A percentile compares a stretch with the other conserved stretches of the same genome.
Conservation (phyloP, 1,139 yeast genomes). For the Sugiyamaella xylanicola region DNA sequence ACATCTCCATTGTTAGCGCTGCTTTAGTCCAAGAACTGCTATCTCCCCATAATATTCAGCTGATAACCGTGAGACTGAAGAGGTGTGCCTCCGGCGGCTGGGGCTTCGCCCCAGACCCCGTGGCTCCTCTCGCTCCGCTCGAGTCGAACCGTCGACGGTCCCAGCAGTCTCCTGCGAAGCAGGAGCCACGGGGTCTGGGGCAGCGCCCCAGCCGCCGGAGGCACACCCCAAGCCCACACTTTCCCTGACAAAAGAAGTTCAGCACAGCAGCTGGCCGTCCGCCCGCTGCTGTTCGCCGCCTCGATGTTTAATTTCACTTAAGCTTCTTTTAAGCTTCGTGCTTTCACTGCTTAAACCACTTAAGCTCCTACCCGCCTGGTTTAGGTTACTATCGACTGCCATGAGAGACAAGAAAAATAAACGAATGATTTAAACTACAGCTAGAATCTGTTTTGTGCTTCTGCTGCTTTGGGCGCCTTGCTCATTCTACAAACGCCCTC, state of each 20-base stretch:
- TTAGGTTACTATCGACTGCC: no score
- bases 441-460: not conserved
- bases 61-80: no score
- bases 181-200: not conserved
- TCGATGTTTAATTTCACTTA: not conserved
- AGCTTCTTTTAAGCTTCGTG: not conserved
- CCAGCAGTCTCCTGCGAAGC: not conserved
- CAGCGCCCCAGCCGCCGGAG: conserved; percentile 2
- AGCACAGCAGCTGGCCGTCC: no score
- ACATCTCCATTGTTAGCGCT: no score
- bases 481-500: not conserved
- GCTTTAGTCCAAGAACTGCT: no score
- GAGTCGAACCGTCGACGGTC: not conserved
- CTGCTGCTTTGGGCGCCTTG: not conserved
- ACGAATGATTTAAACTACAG: no score
- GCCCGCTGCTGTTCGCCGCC: not conserved
- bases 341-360: not conserved
- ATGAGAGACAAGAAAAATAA: no score
- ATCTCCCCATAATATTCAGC: no score
- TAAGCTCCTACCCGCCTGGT: not conserved
- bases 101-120: not conserved
- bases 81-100: not conserved
- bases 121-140: not conserved
- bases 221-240: not conserved
- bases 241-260: no score